Conservation (phyloP, 2,329 filamentous ascomycete genomes). For the Botrytis hyacinthi region DNA sequence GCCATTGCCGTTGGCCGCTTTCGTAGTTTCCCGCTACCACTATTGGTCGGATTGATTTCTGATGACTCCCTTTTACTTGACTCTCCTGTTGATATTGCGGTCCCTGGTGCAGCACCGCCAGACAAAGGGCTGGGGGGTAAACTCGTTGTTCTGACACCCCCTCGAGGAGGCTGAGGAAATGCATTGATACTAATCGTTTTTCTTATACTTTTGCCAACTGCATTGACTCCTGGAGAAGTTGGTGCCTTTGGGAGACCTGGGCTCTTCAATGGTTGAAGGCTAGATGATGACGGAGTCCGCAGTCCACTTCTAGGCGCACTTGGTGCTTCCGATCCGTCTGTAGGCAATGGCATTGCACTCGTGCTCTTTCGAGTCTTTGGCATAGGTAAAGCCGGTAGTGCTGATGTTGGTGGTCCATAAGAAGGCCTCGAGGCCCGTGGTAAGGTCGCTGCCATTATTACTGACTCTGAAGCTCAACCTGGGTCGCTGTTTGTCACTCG, state of each 20-base stretch:
- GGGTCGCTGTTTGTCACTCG: not conserved
- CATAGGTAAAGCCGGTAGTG: constrained; percentile 72
- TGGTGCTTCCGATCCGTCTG: constrained; percentile 36
- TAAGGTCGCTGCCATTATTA: constrained; percentile 40
- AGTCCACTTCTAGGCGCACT: constrained; percentile 54
- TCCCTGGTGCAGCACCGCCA: constrained; percentile 41
- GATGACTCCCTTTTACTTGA: constrained; percentile 31
- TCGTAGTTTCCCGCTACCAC: constrained; percentile 28
- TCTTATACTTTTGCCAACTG: constrained; percentile 67
- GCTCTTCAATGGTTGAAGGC: constrained; percentile 49
- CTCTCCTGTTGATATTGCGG: constrained; percentile 26
- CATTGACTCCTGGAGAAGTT: constrained; percentile 54
- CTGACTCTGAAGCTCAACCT: constrained; percentile 17
- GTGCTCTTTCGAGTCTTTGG: constrained; percentile 70
- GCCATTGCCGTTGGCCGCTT: constrained; percentile 36
- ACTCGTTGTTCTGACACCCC: constrained; percentile 57
- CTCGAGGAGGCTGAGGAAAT: constrained; percentile 84
- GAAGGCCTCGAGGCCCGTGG: constrained; percentile 60
- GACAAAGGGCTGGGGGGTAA: constrained; percentile 61
- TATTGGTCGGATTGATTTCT: constrained; percentile 29
- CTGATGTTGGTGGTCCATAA: constrained; percentile 67
- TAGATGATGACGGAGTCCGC: constrained; percentile 58
- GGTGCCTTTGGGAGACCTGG: constrained; percentile 57
- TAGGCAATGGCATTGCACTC: constrained; percentile 45
- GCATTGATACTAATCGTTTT: constrained; percentile 92